Conservation (phyloP, 805 yeast species). For the Saccharomycopsis fibuligera region DNA sequence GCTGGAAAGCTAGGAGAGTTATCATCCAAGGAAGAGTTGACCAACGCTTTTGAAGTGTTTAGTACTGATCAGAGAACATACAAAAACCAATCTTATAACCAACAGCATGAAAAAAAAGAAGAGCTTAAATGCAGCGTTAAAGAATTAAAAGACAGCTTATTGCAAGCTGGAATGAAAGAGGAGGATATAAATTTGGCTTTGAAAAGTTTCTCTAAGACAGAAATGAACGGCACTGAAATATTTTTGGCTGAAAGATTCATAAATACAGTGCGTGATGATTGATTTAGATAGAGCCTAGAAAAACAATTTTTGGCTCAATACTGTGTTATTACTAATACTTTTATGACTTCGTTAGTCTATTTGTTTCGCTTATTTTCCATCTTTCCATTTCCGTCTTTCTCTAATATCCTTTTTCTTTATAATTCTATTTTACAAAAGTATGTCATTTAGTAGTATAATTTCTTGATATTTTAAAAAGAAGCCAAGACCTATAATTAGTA, state of each 20-base stretch:
- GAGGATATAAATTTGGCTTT: slow-evolving; percentile 46
- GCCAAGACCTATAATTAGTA: too few species aligned
- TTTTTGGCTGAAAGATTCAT: slow-evolving; percentile 38
- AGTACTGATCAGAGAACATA: slow-evolving; percentile 23
- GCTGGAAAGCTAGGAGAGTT: slow-evolving; percentile 47
- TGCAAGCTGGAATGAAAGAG: slow-evolving; percentile 35
- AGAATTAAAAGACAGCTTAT: slow-evolving; percentile 43
- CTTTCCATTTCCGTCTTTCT: too few species aligned
- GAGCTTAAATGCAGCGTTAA: slow-evolving; percentile 43
- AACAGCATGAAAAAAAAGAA: slow-evolving; percentile 26
- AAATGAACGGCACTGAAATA: slow-evolving; percentile 48
- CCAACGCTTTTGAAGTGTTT: slow-evolving; percentile 55
- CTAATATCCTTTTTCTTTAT: too few species aligned
- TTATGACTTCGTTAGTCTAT: too few species aligned
- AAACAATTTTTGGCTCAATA: too few species aligned
- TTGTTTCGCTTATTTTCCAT: too few species aligned
- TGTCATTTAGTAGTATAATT: too few species aligned
- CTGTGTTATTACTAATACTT: too few species aligned
- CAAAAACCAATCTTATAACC: background rate
- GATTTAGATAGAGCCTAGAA: too few species aligned
- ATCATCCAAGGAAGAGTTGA: slow-evolving; percentile 45
- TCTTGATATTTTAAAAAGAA: too few species aligned
- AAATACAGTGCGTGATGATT: slow-evolving; percentile 20
- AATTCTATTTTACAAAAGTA: too few species aligned
- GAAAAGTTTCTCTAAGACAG: slow-evolving; percentile 47